phyloP scores from a whole-genome alignment of 1,139 yeast genomes.

The Saccharomycopsis hybrid region DNA sequence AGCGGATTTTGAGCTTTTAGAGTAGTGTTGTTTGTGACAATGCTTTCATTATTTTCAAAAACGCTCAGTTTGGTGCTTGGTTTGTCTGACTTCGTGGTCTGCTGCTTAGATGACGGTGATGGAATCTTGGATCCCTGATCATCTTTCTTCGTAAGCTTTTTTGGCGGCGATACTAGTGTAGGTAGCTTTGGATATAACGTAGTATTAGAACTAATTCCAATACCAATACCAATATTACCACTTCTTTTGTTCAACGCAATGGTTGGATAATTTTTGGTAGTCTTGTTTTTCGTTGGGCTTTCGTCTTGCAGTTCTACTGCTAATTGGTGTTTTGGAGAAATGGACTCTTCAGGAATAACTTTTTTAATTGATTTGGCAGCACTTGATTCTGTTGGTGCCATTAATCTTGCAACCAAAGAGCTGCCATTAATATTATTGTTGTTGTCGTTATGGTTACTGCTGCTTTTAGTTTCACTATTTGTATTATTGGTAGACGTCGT shows the following conservation, averaged over 20 bases:
- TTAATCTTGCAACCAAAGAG: constrained; percentile 12
- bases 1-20: constrained; percentile 3
- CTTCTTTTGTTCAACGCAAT: neutral
- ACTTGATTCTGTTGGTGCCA: constrained; percentile 18
- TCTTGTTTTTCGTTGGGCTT: constrained; percentile 11
- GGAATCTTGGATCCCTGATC: neutral
- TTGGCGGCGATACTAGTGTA: neutral
- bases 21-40: neutral
- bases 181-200: neutral
- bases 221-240: neutral
- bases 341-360: neutral
- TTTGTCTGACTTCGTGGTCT: neutral
- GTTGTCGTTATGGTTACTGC: too few relatives aligned
- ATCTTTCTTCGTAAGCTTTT: neutral
- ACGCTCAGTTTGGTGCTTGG: neutral
- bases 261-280: neutral
- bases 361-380: constrained; percentile 13
- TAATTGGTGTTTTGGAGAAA: neutral
- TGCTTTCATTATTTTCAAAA: neutral
- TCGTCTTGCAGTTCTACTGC: constrained; percentile 4
- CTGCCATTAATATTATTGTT: too few relatives aligned
- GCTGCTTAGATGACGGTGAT: neutral
- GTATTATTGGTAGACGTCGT: neutral
- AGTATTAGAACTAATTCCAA: neutral
- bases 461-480: too few relatives aligned